A percentile compares a stretch with the other conserved stretches of the same genome.
Evolutionary conservation across 192 early-diverging fungal genomes (phyloP).

Genomic region (Paraglomus occultum): DNA sequence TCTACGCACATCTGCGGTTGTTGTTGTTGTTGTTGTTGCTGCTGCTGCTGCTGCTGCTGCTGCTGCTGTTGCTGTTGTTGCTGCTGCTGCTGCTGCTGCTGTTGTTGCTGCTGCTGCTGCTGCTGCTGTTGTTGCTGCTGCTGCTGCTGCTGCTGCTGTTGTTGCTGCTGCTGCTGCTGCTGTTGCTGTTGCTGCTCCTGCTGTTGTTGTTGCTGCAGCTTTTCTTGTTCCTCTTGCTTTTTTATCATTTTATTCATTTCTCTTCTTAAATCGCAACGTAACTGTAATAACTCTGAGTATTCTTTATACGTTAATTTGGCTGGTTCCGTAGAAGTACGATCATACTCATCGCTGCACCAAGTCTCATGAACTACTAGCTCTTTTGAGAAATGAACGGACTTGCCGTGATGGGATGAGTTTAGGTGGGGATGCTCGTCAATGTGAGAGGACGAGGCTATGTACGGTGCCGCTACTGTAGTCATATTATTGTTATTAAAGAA

Average conservation of each 20-base stretch:
- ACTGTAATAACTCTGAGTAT: slow-evolving; percentile 36
- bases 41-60: slow-evolving; percentile 25
- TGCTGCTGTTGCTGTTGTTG: slow-evolving; percentile 23
- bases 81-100: neutral
- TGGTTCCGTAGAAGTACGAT: slow-evolving; percentile 39
- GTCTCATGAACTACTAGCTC: slow-evolving; percentile 41
- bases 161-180: too few relatives aligned
- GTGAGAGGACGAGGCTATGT: slow-evolving; percentile 22
- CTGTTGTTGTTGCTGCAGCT: too few relatives aligned
- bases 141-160: neutral
- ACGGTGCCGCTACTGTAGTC: slow-evolving; percentile 17
- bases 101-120: neutral
- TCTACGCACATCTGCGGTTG: too few relatives aligned
- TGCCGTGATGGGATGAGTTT: slow-evolving; percentile 24
- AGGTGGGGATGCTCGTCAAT: too few relatives aligned
- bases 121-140: neutral
- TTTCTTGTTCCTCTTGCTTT: too few relatives aligned
- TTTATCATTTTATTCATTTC: slow-evolving; percentile 36
- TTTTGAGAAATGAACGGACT: slow-evolving; percentile 43
- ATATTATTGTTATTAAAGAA: too few relatives aligned
- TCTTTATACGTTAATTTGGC: slow-evolving; percentile 41
- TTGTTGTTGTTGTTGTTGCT: neutral
- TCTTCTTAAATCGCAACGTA: slow-evolving; percentile 38
- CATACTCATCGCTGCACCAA: slow-evolving; percentile 42
- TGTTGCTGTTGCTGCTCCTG: too few relatives aligned